These are phyloP conservation scores for Botrytis fabae DNA, from an alignment of 2,329 filamentous ascomycete species.

Conservation along the genomic window DNA sequence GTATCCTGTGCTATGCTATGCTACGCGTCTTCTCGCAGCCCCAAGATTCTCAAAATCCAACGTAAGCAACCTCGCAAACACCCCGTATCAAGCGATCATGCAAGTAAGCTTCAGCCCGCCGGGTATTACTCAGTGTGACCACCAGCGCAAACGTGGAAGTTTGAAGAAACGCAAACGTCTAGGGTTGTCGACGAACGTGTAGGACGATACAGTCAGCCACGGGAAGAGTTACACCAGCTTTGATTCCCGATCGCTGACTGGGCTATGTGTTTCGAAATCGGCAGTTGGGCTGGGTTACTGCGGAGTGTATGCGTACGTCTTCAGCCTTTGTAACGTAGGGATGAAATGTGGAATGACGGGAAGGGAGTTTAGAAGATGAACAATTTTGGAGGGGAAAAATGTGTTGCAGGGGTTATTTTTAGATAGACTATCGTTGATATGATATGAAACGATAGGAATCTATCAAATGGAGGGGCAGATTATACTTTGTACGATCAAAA, in stretches of 20 bases:
- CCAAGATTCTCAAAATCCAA: neutral
- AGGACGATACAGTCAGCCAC: neutral
- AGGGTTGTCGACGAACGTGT: neutral
- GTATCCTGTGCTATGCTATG: neutral
- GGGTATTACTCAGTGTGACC: neutral
- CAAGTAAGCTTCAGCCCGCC: conserved; percentile 1
- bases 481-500: neutral
- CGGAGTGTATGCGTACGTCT: neutral
- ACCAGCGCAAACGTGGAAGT: neutral
- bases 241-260: neutral
- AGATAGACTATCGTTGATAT: neutral
- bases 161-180: neutral
- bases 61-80: neutral
- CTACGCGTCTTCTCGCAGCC: neutral
- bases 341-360: neutral
- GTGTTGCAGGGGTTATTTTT: conserved; percentile 15
- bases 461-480: conserved; percentile 1
- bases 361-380: no score
- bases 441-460: no score
- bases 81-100: neutral
- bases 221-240: neutral
- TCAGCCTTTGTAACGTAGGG: neutral
- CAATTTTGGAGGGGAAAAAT: neutral
- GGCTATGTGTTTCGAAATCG: neutral
- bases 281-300: neutral